Percentiles rank a stretch among this genome's conserved stretches.
phyloP scores from a whole-genome alignment of 345 rosid species.

The Cardamine chenopodiifolia region DNA sequence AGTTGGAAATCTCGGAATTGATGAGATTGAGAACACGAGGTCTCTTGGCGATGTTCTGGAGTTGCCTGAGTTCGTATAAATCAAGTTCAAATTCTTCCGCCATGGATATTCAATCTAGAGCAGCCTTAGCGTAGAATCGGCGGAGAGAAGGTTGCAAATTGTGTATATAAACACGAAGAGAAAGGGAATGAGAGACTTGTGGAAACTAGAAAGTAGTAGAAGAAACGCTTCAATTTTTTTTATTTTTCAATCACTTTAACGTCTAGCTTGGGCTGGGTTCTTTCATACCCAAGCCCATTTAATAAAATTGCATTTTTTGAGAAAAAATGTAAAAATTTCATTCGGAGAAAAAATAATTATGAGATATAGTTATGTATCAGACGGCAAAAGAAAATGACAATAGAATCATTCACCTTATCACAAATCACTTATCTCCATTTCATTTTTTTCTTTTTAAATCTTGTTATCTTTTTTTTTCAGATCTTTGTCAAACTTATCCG shows the following conservation, averaged over 20 bases:
- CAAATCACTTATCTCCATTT: too few species aligned
- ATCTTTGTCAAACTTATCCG: too few species aligned
- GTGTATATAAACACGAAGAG: not conserved
- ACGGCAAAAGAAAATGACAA: too few species aligned
- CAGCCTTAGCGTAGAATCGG: constrained; percentile 16
- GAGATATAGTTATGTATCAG: too few species aligned
- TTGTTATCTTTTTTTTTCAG: too few species aligned
- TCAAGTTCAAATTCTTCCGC: constrained; percentile 69
- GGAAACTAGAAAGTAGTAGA: constrained; percentile 37
- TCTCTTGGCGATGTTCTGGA: constrained; percentile 74
- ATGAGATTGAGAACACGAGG: constrained; percentile 69
- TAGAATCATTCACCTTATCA: too few species aligned
- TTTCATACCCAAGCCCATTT: not conserved
- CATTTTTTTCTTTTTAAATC: too few species aligned
- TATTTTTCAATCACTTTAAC: not conserved
- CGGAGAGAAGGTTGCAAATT: not conserved
- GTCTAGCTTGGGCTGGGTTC: constrained; percentile 14
- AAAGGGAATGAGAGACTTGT: not conserved
- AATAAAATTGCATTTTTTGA: not conserved
- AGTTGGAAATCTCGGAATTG: constrained; percentile 58
- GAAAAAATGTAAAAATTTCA: not conserved
- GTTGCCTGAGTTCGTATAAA: constrained; percentile 74
- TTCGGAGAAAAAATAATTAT: not conserved
- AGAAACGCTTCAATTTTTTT: not conserved
- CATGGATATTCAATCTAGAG: constrained; percentile 42